These are phyloP conservation scores for Zasmidium cellare DNA, from an alignment of 2,329 filamentous ascomycete genomes.

Conservation along the genomic window DNA sequence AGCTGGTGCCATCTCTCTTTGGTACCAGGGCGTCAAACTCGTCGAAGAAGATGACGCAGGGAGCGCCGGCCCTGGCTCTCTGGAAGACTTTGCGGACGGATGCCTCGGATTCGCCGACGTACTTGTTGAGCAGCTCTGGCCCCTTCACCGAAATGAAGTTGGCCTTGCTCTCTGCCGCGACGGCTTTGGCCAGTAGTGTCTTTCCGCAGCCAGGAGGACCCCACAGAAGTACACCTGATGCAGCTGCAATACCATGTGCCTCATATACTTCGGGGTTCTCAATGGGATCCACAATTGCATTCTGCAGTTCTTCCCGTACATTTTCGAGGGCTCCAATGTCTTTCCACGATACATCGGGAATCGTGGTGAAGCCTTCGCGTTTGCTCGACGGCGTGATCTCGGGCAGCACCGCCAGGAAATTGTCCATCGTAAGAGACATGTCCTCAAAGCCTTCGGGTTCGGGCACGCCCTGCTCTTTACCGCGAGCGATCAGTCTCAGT, in stretches of 20 bases:
- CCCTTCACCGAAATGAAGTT: constrained; percentile 99
- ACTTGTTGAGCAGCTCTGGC: constrained; percentile 94
- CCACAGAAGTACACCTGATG: constrained; percentile 90
- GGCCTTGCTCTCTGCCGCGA: constrained; percentile 90
- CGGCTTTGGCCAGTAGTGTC: constrained; percentile 91
- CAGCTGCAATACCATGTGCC: constrained; percentile 73
- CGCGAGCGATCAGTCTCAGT: constrained; percentile 47
- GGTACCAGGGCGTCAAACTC: constrained; percentile 93
- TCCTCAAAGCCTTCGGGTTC: constrained; percentile 56
- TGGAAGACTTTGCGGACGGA: constrained; percentile 90
- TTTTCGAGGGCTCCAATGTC: constrained; percentile 82
- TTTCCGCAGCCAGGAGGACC: constrained; percentile 96
- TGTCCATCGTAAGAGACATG: constrained; percentile 60
- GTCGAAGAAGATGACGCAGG: constrained; percentile 97
- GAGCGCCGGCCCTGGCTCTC: constrained; percentile 79
- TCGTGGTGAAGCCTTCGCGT: constrained; percentile 90
- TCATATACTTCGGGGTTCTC: constrained; percentile 75
- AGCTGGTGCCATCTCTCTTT: constrained; percentile 71
- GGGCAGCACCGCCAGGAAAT: constrained; percentile 75
- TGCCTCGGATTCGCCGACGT: constrained; percentile 92
- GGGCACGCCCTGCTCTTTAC: constrained; percentile 43
- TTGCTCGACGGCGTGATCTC: constrained; percentile 78
- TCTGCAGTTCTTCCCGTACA: constrained; percentile 79
- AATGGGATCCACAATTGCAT: constrained; percentile 89
- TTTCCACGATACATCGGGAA: constrained; percentile 89